phyloP scores from a whole-genome alignment of 305 asterid species.

The Rubia tinctorum region DNA sequence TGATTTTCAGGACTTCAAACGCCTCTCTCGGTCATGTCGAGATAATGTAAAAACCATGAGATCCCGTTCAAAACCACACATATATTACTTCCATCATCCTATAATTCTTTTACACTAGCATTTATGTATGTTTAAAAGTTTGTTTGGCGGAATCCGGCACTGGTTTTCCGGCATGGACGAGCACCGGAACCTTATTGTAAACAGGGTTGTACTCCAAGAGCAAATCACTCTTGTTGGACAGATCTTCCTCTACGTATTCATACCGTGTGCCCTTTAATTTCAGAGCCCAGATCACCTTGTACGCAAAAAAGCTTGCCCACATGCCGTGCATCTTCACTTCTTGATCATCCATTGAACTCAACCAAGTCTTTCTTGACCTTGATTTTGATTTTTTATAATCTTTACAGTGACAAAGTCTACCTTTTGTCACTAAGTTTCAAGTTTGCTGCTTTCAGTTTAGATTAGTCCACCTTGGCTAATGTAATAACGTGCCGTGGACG shows the following conservation, averaged over 20 bases:
- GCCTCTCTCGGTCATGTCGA: slow-evolving; percentile 8
- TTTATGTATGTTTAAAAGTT: too few species aligned
- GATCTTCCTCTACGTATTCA: slow-evolving; percentile 38
- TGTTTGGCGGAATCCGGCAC: neutral
- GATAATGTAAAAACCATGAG: neutral
- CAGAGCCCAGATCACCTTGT: slow-evolving; percentile 50
- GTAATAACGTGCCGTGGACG: neutral
- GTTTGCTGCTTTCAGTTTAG: neutral
- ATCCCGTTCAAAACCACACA: too few species aligned
- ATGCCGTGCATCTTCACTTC: slow-evolving; percentile 40
- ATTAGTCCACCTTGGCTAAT: neutral
- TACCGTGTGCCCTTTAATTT: slow-evolving; percentile 40
- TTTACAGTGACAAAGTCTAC: neutral
- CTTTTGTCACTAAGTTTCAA: neutral
- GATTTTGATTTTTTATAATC: neutral
- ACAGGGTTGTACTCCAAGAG: slow-evolving; percentile 26
- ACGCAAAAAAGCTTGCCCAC: slow-evolving; percentile 44
- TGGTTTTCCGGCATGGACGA: slow-evolving; percentile 26
- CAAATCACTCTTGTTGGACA: slow-evolving; percentile 22
- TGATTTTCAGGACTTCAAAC: slow-evolving; percentile 15
- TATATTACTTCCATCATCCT: too few species aligned
- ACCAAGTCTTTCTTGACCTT: neutral
- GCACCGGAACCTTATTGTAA: slow-evolving; percentile 27
- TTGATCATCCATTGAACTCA: slow-evolving; percentile 12
- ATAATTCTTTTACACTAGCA: too few species aligned